Conservation (phyloP, 2,329 filamentous ascomycete species). For the Ophidiomyces ophidiicola region DNA sequence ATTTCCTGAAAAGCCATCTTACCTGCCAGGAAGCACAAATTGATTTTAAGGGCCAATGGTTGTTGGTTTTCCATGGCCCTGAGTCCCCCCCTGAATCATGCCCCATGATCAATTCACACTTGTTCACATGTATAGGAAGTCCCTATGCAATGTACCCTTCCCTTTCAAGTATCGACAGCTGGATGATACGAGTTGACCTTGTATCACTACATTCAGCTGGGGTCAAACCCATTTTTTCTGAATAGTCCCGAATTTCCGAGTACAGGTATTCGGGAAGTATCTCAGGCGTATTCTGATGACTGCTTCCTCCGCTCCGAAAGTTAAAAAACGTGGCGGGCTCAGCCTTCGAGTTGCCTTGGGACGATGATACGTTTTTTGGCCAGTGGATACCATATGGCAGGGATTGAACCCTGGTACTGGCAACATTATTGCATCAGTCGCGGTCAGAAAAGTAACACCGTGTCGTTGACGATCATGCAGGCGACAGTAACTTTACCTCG, state of each 20-base stretch:
- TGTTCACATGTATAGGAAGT: no score
- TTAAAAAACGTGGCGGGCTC: background rate
- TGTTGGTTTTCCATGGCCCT: no score
- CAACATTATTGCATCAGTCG: background rate
- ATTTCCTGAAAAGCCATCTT: no score
- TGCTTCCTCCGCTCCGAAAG: conserved; percentile 10
- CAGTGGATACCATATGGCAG: background rate
- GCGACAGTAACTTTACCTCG: background rate
- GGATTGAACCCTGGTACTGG: background rate
- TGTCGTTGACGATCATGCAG: conserved; percentile 4
- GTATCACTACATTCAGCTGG: background rate
- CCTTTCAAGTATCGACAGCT: background rate
- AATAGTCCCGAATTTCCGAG: background rate
- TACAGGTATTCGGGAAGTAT: background rate
- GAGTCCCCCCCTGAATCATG: no score
- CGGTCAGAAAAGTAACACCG: conserved; percentile 3
- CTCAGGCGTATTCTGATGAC: background rate
- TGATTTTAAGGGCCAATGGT: no score
- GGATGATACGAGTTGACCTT: background rate
- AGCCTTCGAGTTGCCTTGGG: conserved; percentile 1
- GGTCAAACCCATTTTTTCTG: background rate
- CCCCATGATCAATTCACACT: no score
- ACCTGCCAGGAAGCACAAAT: no score
- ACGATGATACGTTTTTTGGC: background rate
- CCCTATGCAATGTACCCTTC: no score